phyloP scores from a whole-genome alignment of 1,284 basidiomycete genomes.

The Exobasidium cylindrosporum region DNA sequence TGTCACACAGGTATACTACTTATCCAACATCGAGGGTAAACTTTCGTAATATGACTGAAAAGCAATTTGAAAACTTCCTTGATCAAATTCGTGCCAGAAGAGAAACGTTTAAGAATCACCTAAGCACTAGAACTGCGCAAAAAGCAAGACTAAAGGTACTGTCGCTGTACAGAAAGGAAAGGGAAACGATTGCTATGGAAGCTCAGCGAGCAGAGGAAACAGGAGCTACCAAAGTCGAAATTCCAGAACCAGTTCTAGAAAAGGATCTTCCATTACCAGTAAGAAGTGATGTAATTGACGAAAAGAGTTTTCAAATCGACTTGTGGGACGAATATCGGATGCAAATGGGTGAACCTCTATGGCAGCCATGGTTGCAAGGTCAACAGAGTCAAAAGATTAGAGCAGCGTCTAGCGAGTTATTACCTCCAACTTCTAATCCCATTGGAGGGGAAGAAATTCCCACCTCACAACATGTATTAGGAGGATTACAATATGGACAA shows the following conservation, averaged over 20 bases:
- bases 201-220: background rate
- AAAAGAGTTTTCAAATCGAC: background rate
- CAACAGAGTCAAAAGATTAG: background rate
- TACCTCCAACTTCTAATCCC: background rate
- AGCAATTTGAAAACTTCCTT: constrained; percentile 11
- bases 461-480: constrained; percentile 29
- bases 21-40: background rate
- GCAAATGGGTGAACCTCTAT: background rate
- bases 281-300: background rate
- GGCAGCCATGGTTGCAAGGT: background rate
- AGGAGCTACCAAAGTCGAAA: constrained; percentile 4
- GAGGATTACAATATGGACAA: constrained; percentile 46
- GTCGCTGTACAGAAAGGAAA: background rate
- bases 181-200: background rate
- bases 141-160: background rate
- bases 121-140: background rate
- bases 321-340: background rate
- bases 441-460: background rate
- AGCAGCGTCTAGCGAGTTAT: background rate
- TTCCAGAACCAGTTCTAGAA: background rate
- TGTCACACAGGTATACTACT: background rate
- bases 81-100: constrained; percentile 2
- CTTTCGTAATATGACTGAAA: background rate
- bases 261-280: background rate
- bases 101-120: background rate